Evolutionary conservation across 805 yeast genomes (phyloP), one percentile per base, ranked within the genome.

Genomic region (Maudiozyma barnettii): DNA sequence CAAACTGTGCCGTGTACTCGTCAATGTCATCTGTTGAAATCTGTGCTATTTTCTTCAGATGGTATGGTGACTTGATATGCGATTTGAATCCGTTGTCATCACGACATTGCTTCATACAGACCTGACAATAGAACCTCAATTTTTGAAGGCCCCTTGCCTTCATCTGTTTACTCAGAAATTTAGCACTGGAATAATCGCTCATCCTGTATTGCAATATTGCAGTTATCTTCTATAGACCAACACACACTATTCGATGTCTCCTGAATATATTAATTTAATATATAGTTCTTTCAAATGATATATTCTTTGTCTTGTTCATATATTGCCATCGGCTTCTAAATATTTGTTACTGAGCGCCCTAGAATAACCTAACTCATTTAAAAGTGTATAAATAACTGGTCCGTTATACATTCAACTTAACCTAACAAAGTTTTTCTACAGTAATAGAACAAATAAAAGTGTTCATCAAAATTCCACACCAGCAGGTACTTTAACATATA

Each of bases 21-120:
- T 75, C 78, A 1, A 87, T 70, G 16, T 78, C 76, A 13, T 65
- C 65, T 6, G 70, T 67, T 0, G 75, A 73, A 5, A 78, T 63
- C 5, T 73, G 69, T 18, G 72, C 64, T 40, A 84, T 75, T 45
- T 76, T 77, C 18, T 77, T 75, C 42, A 76, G 65, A 61, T 93
- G 99, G 1, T 84, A 72, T 41, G 85, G 87, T n/a, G 95, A 81
- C 52, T 74, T 73, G n/a, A 82, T 74, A 63, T 93, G 99, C 57
- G 91, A 84, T 57, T 84, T 83, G 70, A 85, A 93, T 22, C 99
- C 99, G 66, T 93, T 91, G 52, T 85, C 95, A 63, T 95, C 99
- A 47, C 97, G 70, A 63, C 98, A 90, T 67, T 93, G 99, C 59
- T 91, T 88, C 60, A 75, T 78, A 59, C 99, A 93, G 2, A 87